Base-by-base conservation (phyloP, 352 stramenopile species). In the Pythium brachiatum region DNA sequence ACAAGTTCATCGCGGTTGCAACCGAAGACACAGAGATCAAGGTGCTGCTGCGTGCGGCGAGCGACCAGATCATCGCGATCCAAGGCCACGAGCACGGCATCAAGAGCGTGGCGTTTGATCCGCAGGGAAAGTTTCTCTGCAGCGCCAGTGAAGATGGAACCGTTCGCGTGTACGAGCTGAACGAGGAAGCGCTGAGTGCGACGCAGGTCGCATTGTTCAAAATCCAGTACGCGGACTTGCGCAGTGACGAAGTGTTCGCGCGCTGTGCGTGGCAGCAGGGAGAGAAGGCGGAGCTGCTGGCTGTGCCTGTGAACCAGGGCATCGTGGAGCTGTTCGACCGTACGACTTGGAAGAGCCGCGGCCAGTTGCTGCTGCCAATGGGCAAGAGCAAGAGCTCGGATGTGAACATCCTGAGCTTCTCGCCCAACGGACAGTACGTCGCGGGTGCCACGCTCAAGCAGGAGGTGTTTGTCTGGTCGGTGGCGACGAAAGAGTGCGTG, bases 361-460 rank as follows among this genome's bases (percentile, higher is more conserved):
- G 61, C 1, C 74, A 72, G 41, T 43, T 95, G 11, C 62, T 80
- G 64, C 63, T 95, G 11, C 86, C 86, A 1, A 73, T 86, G 21
- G 76, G 74, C 44, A 79, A 72, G 26, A 89, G 77, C 43, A 85
- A 70, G 16, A 68, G 58, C 47, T 66, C 83, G 6, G 80, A 92
- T 64, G 64, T 93, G 29, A 87, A 91, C 51, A 74, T 89, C 29
- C 21, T 93, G 21, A 74, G 67, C 13, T 93, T 95, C 62, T 95
- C 86, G 9, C 80, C 83, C 0, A 93, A 95, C 60, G 86, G 86
- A n/a, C 61, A 74, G 36, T 92, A 93, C 53, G 62, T 95, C 20
- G 80, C 79, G 0, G 86, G 76, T 2, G 79, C 70, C 21, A 92
- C 81, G 11, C 74, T 85, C 51, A 76, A 79, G 12, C 88, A 90